These are phyloP conservation scores for Colletotrichum euphorbiae DNA, from an alignment of 2,329 filamentous ascomycete genomes.

Conservation along the genomic window DNA sequence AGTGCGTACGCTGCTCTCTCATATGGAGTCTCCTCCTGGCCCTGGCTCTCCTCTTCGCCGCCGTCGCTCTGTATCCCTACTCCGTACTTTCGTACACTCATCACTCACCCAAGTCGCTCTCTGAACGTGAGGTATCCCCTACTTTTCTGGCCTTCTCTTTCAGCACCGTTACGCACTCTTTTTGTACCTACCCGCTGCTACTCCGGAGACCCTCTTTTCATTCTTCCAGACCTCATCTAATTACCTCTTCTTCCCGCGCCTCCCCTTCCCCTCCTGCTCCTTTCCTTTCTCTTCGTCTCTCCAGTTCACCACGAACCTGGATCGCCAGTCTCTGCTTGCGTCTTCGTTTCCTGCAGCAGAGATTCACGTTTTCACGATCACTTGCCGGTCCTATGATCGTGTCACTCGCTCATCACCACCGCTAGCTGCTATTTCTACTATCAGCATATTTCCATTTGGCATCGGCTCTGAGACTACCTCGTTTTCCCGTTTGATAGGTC, in stretches of 20 bases:
- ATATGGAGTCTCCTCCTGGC: constrained; percentile 15
- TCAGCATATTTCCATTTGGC: constrained; percentile 14
- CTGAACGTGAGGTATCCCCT: neutral
- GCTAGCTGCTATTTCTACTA: constrained; percentile 24
- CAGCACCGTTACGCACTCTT: constrained; percentile 12
- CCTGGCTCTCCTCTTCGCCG: constrained; percentile 5
- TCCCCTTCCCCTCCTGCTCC: constrained; percentile 28
- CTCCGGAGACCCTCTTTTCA: constrained; percentile 25
- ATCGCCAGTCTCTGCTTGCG: constrained; percentile 36
- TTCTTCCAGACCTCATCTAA: constrained; percentile 31
- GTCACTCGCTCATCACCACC: constrained; percentile 38
- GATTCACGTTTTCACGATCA: constrained; percentile 34
- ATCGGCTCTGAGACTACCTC: neutral
- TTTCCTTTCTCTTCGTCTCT: constrained; percentile 24
- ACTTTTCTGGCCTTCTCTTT: constrained; percentile 8
- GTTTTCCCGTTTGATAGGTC: constrained; percentile 9
- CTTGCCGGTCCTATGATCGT: constrained; percentile 41
- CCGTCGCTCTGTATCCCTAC: constrained; percentile 6
- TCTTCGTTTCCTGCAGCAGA: constrained; percentile 29
- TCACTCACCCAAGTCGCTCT: too few species aligned
- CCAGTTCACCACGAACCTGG: constrained; percentile 36
- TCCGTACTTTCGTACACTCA: constrained; percentile 6
- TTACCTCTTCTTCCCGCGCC: constrained; percentile 31
- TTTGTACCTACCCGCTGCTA: constrained; percentile 18
- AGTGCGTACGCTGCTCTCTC: constrained; percentile 3